These are phyloP conservation scores for Fusarium pilosicola DNA, from an alignment of 2,329 filamentous ascomycete species.

Conservation along the genomic window DNA sequence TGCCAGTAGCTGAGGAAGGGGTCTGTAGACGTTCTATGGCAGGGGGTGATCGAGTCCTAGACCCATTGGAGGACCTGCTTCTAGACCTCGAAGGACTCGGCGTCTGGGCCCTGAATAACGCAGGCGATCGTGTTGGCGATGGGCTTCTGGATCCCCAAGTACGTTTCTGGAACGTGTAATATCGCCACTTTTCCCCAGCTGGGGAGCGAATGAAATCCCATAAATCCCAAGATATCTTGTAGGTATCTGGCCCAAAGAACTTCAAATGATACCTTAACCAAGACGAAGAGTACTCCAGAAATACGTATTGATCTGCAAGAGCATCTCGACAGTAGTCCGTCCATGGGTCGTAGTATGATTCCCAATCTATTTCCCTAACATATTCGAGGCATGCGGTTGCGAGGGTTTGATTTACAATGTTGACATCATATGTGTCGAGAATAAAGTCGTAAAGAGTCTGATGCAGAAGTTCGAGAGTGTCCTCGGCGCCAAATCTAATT, in stretches of 20 bases:
- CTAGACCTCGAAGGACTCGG: neutral
- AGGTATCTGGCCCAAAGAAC: slow-evolving; percentile 3
- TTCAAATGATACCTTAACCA: slow-evolving; percentile 31
- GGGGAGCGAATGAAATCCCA: slow-evolving; percentile 35
- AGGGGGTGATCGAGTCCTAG: neutral
- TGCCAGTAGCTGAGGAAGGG: no score
- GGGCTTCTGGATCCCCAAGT: neutral
- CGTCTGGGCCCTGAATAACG: neutral
- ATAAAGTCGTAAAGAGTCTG: slow-evolving; percentile 39
- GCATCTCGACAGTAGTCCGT: neutral
- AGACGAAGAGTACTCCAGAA: slow-evolving; percentile 19
- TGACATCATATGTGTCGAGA: slow-evolving; percentile 28
- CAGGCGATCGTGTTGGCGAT: neutral
- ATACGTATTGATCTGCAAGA: neutral
- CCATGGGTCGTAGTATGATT: neutral
- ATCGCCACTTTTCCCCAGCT: slow-evolving; percentile 20
- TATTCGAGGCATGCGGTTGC: slow-evolving; percentile 25
- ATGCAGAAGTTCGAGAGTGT: slow-evolving; percentile 34
- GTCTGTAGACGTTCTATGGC: neutral
- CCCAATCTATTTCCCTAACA: slow-evolving; percentile 19
- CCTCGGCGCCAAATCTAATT: slow-evolving; percentile 25
- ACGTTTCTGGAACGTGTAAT: neutral
- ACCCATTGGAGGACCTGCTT: neutral
- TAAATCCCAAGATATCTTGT: slow-evolving; percentile 11
- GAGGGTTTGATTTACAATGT: slow-evolving; percentile 18